Percentiles rank a stretch among this genome's conserved stretches.
Evolutionary conservation across 2,329 filamentous ascomycete genomes (phyloP).

Genomic region (Scytalidium sp.): DNA sequence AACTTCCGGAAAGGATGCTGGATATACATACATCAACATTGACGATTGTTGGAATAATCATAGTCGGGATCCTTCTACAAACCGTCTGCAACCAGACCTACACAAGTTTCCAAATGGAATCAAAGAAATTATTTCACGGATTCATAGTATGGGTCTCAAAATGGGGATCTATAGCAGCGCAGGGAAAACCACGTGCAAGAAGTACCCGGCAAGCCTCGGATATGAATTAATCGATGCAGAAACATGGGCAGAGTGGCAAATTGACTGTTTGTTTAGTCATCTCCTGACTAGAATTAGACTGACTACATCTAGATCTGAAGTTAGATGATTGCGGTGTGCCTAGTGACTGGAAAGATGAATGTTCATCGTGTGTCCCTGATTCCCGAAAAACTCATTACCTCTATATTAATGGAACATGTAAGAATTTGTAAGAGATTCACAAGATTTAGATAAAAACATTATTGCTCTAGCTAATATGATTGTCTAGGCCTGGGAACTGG

Average conservation of each 20-base stretch:
- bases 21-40: slow-evolving; percentile 15
- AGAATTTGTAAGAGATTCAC: too few relatives aligned
- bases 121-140: slow-evolving; percentile 17
- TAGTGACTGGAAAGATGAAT: slow-evolving; percentile 48
- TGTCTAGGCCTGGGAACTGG: too few relatives aligned
- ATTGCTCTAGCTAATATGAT: too few relatives aligned
- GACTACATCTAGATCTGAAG: too few relatives aligned
- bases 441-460: too few relatives aligned
- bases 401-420: too few relatives aligned
- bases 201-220: slow-evolving; percentile 37
- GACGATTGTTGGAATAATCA: slow-evolving; percentile 20
- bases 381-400: too few relatives aligned
- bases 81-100: slow-evolving; percentile 16
- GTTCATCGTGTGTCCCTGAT: too few relatives aligned
- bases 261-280: slow-evolving; percentile 35
- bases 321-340: slow-evolving; percentile 45
- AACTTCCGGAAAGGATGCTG: slow-evolving; percentile 9
- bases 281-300: too few relatives aligned
- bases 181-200: slow-evolving; percentile 31
- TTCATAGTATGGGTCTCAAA: slow-evolving; percentile 14
- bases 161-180: slow-evolving; percentile 36
- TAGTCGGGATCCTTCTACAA: slow-evolving; percentile 13
- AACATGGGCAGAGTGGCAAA: slow-evolving; percentile 44
- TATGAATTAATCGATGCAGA: slow-evolving; percentile 47
- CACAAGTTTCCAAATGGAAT: slow-evolving; percentile 43